Evolutionary conservation across 2,329 filamentous ascomycete genomes (phyloP).

Genomic region (Phoma herbarum): DNA sequence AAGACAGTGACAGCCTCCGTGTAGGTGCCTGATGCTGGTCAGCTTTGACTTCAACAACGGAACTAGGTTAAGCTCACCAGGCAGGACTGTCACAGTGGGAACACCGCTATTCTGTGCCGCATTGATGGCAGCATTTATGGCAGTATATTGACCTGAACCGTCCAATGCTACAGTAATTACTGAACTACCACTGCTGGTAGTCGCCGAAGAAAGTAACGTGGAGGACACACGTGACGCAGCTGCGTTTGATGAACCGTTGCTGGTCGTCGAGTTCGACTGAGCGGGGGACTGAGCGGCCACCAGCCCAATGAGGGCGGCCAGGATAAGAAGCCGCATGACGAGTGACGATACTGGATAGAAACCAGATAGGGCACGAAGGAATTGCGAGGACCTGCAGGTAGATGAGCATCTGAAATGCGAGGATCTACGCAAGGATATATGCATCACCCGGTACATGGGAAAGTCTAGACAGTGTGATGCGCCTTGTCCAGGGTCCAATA

Average conservation of each 20-base stretch:
- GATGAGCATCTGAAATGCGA: conserved; percentile 7
- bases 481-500: not conserved
- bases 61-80: conserved; percentile 36
- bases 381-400: conserved; percentile 5
- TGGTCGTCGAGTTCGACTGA: conserved; percentile 22
- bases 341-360: conserved; percentile 13
- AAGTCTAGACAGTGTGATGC: not conserved
- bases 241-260: conserved; percentile 11
- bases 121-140: conserved; percentile 55
- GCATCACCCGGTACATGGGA: not conserved
- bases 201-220: conserved; percentile 11
- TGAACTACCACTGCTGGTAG: conserved; percentile 17
- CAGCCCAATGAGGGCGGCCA: conserved; percentile 25
- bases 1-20: conserved; percentile 54
- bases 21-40: conserved; percentile 46
- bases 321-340: conserved; percentile 25
- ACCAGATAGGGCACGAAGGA: not conserved
- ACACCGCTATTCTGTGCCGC: conserved; percentile 55
- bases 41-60: not conserved
- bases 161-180: conserved; percentile 57
- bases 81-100: conserved; percentile 56
- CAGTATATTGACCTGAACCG: conserved; percentile 57
- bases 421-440: conserved; percentile 25
- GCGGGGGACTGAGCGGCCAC: conserved; percentile 26
- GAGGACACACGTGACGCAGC: conserved; percentile 11